phyloP scores from a whole-genome alignment of 164 flowering plant genomes.

The Macadamia tetraphylla region DNA sequence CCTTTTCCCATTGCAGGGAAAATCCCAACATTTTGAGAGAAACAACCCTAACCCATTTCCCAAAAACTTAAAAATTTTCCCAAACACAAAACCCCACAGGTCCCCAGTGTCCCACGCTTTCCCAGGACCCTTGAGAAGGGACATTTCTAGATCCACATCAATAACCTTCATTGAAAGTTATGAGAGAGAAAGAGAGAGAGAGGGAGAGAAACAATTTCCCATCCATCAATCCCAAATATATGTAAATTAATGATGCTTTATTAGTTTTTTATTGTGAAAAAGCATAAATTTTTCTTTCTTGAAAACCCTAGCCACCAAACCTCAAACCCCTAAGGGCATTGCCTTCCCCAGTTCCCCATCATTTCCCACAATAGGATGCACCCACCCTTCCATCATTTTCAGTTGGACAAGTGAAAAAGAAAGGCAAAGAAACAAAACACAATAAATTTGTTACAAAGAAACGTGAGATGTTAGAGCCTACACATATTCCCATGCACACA shows the following conservation, averaged over 20 bases:
- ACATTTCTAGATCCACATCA: conserved; percentile 57
- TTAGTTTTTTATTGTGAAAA: too few species aligned
- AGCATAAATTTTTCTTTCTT: not conserved
- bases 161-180: conserved; percentile 51
- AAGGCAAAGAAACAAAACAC: conserved; percentile 6
- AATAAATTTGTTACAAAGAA: not conserved
- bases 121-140: conserved; percentile 48
- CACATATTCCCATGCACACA: conserved; percentile 26
- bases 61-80: conserved; percentile 32
- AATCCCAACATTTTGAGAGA: conserved; percentile 18
- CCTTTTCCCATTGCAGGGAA: not conserved
- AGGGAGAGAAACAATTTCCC: conserved; percentile 9
- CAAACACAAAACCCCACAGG: conserved; percentile 17
- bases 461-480: conserved; percentile 20
- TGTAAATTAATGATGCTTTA: conserved; percentile 4
- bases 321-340: conserved; percentile 14
- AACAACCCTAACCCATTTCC: conserved; percentile 35
- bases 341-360: conserved; percentile 20
- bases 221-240: conserved; percentile 66
- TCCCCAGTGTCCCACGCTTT: conserved; percentile 21
- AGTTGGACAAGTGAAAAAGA: conserved; percentile 37
- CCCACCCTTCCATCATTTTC: conserved; percentile 57
- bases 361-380: conserved; percentile 53
- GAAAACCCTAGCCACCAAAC: conserved; percentile 8
- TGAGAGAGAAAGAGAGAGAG: conserved; percentile 2